Evolutionary conservation across 1,284 basidiomycete genomes (phyloP).

Genomic region (Leccinum fallax): DNA sequence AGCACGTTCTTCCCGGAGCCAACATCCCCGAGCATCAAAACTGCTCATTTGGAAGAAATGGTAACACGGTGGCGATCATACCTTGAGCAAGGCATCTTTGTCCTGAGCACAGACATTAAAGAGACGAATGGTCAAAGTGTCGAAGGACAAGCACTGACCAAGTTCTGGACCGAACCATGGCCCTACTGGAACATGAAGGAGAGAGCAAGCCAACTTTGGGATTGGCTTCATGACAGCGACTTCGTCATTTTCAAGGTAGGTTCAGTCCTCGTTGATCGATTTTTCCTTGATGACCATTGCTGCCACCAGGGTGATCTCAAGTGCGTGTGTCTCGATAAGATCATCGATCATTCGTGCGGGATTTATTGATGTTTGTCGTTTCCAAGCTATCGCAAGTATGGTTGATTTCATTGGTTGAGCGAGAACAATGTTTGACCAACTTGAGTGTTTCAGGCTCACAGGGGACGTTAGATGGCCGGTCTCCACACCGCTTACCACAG

Average conservation of each 20-base stretch:
- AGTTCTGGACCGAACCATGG: constrained; percentile 86
- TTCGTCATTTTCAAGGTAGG: constrained; percentile 91
- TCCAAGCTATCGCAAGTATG: constrained; percentile 79
- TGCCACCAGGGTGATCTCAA: constrained; percentile 80
- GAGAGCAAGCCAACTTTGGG: constrained; percentile 61
- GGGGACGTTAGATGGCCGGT: constrained; percentile 90
- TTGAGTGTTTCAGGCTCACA: constrained; percentile 62
- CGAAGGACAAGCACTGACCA: constrained; percentile 37
- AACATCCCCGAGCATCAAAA: constrained; percentile 20
- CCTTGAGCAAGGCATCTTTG: constrained; percentile 70
- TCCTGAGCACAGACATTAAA: constrained; percentile 56
- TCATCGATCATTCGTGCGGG: not conserved
- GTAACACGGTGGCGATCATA: constrained; percentile 76
- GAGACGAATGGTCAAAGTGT: constrained; percentile 17
- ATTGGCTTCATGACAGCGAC: constrained; percentile 61
- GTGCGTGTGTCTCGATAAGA: constrained; percentile 43
- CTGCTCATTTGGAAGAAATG: constrained; percentile 58
- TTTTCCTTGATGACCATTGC: not conserved
- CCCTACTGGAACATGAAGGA: constrained; percentile 82
- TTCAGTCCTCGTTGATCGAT: not conserved
- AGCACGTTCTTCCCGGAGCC: constrained; percentile 52
- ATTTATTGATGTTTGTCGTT: constrained; percentile 3
- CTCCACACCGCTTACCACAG: constrained; percentile 76
- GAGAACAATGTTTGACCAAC: constrained; percentile 25
- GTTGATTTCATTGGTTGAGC: constrained; percentile 25